These are phyloP conservation scores for Ramularia collo-cygni DNA, from an alignment of 2,329 filamentous ascomycete genomes.

Conservation along the genomic window DNA sequence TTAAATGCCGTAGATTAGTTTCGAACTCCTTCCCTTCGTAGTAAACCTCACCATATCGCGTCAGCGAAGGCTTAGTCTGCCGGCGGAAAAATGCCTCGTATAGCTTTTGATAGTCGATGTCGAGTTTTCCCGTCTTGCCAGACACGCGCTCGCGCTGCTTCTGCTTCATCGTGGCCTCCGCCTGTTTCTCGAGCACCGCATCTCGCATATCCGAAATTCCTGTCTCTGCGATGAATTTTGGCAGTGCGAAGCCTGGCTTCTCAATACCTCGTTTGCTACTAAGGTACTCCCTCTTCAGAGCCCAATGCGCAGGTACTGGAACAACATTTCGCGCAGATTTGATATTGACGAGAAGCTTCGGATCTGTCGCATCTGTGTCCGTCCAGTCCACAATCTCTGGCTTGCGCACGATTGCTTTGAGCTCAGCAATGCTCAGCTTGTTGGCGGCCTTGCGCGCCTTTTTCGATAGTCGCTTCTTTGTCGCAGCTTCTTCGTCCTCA, in stretches of 20 bases:
- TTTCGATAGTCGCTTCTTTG: conserved; percentile 69
- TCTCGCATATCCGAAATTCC: conserved; percentile 98
- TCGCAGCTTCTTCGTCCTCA: conserved; percentile 65
- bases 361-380: conserved; percentile 85
- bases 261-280: conserved; percentile 96
- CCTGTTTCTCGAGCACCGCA: conserved; percentile 91
- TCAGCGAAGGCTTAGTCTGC: conserved; percentile 91
- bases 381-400: conserved; percentile 98
- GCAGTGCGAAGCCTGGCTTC: conserved; percentile 85
- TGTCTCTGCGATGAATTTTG: conserved; percentile 95
- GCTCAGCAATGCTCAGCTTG: conserved; percentile 87
- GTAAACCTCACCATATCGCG: conserved; percentile 96
- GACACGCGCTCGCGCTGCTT: conserved; percentile 91
- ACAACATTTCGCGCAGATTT: conserved; percentile 94
- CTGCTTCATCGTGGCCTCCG: conserved; percentile 83
- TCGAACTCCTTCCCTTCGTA: conserved; percentile 99
- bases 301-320: conserved; percentile 90
- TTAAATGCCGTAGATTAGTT: conserved; percentile 83
- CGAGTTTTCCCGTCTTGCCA: conserved; percentile 92
- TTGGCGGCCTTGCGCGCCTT: conserved; percentile 89
- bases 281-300: conserved; percentile 90
- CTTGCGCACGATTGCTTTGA: conserved; percentile 84
- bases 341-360: conserved; percentile 82
- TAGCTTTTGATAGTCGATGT: conserved; percentile 97
- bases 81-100: conserved; percentile 98